Evolutionary conservation across 2,329 filamentous ascomycete genomes (phyloP), one percentile per base, ranked within the genome.

Genomic region (Rhynchosporium agropyri): DNA sequence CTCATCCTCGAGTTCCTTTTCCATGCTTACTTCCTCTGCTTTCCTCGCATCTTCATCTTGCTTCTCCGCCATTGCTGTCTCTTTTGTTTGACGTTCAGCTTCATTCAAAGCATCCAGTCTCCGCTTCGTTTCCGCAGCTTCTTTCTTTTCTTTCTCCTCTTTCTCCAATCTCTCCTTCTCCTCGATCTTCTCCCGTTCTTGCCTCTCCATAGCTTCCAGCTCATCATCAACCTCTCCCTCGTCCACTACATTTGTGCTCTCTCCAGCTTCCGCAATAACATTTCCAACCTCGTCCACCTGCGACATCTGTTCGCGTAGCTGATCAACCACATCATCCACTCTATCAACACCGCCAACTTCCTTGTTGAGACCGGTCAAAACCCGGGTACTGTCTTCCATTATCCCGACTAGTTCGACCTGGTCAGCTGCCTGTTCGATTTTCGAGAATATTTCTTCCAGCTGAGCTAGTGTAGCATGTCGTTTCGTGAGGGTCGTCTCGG

Each of bases 341-440:
- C 82, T 83, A 66, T 91, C 89, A 0, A 84, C 83, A 1, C 91
- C 90, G 51, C 95, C 95, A 28, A 92, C 84, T 73, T 91, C 85
- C 53, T 84, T 81, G 73, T 97, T 92, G 36, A 99, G 81, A 31
- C 79, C 81, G 68, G 84, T 83, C 40, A 99, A 81, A 0, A 90
- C 91, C 40, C 82, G 83, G 0, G 89, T 85, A 66, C 91, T 92
- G 15, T 87, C 84, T 72, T 92, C 86, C 88, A 99, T 93, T 5
- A 92, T 88, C 64, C 84, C 84, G 8, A 98, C 86, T 13, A 97
- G 84, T 70, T 92, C 89, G 8, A 96, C 86, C 67, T 97, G 91
- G 75, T 93, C 90, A 0, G 87, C 83, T 0, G 95, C 95, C 75
- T 94, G 88, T 74, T 97, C 89, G 58, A 99, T 90, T 72, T 89